A percentile compares a stretch with the other conserved stretches of the same genome.
Conservation (phyloP, 2,329 filamentous ascomycete species). For the Phaeoacremonium minimum region DNA sequence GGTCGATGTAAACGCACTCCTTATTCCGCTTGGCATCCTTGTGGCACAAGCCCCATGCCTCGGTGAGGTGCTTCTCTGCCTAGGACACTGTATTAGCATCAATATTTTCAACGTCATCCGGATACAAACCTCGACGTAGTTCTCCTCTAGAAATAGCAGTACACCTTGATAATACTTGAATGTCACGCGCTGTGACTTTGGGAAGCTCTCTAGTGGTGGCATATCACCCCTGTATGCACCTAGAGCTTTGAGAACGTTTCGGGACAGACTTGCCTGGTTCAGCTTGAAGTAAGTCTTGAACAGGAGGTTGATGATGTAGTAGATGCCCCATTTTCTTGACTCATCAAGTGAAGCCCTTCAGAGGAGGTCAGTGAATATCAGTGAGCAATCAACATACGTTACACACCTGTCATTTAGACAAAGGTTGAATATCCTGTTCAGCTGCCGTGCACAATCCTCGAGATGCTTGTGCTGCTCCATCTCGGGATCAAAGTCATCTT, state of each 20-base stretch:
- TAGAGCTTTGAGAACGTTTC: slow-evolving; percentile 83
- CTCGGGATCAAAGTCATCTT: slow-evolving; percentile 79
- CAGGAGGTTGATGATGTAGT: slow-evolving; percentile 87
- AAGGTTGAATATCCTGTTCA: slow-evolving; percentile 88
- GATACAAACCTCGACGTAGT: slow-evolving; percentile 67
- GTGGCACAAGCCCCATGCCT: slow-evolving; percentile 80
- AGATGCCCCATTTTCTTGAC: slow-evolving; percentile 96
- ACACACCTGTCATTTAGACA: slow-evolving; percentile 84
- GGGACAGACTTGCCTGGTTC: slow-evolving; percentile 82
- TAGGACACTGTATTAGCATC: slow-evolving; percentile 24
- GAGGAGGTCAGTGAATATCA: slow-evolving; percentile 14
- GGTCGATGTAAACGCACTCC: slow-evolving; percentile 54
- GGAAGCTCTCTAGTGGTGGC: slow-evolving; percentile 74
- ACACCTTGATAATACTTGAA: slow-evolving; percentile 97
- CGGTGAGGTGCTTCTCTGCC: slow-evolving; percentile 75
- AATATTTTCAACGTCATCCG: not conserved
- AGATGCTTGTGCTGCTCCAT: slow-evolving; percentile 77
- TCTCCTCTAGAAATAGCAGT: slow-evolving; percentile 89
- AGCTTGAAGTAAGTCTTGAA: slow-evolving; percentile 99
- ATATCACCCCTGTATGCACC: slow-evolving; percentile 75
- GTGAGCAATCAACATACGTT: too few species aligned
- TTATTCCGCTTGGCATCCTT: slow-evolving; percentile 68
- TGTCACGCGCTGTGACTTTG: slow-evolving; percentile 85
- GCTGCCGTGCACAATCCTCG: slow-evolving; percentile 83
- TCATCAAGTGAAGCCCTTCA: slow-evolving; percentile 74